Conservation (phyloP, 2,329 filamentous ascomycete genomes). For the Samsoniella hepiali region DNA sequence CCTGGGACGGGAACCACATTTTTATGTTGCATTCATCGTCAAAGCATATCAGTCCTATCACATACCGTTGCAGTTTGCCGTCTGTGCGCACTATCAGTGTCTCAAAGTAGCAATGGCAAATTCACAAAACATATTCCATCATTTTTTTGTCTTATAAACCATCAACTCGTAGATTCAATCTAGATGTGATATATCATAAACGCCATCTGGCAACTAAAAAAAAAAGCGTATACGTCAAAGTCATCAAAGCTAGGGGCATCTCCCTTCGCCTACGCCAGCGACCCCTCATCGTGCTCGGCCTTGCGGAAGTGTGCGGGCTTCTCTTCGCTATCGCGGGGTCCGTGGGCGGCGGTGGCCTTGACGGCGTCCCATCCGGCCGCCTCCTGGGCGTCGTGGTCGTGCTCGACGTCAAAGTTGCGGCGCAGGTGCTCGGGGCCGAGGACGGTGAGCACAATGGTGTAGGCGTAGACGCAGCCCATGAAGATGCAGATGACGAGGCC, state of each 20-base stretch:
- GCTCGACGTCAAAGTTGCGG: slow-evolving; percentile 48
- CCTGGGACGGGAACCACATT: not conserved
- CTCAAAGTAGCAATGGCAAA: not conserved
- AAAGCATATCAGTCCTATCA: not conserved
- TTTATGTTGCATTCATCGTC: not conserved
- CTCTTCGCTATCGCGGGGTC: slow-evolving; percentile 7
- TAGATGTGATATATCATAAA: not conserved
- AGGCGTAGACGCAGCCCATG: slow-evolving; percentile 76
- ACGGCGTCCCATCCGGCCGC: slow-evolving; percentile 41
- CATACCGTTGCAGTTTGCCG: not conserved
- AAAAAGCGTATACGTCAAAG: not conserved
- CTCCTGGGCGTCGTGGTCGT: slow-evolving; percentile 47
- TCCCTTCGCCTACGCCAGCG: not conserved
- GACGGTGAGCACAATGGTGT: slow-evolving; percentile 59
- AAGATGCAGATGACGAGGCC: slow-evolving; percentile 87
- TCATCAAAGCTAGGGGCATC: not conserved
- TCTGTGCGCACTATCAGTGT: not conserved
- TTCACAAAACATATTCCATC: not conserved
- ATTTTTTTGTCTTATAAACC: not conserved
- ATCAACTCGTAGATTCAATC: not conserved
- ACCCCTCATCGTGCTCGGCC: not conserved
- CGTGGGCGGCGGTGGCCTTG: slow-evolving; percentile 14
- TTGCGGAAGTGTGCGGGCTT: not conserved
- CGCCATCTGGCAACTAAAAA: not conserved
- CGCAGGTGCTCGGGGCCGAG: slow-evolving; percentile 57